Evolutionary conservation across 31 red algal genomes (phyloP).

Genomic region (Asparagopsis taxiformis): DNA sequence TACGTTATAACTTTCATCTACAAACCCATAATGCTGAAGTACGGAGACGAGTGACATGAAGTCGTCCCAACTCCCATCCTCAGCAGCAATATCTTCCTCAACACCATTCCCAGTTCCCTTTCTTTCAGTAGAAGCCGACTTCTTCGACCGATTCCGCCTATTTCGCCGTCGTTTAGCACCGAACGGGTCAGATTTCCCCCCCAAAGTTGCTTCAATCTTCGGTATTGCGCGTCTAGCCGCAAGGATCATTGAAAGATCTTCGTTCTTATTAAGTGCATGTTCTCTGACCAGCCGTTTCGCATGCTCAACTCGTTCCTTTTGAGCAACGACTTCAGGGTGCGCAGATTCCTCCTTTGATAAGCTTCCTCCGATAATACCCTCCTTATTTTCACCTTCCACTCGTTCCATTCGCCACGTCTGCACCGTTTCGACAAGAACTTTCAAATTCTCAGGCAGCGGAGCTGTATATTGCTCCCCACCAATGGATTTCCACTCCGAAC

Average conservation of each 20-base stretch:
- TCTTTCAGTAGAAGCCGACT: not conserved
- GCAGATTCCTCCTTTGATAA: not conserved
- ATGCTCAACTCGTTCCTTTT: conserved; percentile 27
- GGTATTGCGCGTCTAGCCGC: conserved; percentile 33
- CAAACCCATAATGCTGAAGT: conserved; percentile 71
- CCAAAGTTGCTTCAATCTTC: conserved; percentile 37
- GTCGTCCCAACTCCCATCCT: conserved; percentile 56
- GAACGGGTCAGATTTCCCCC: conserved; percentile 30
- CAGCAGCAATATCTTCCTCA: not conserved
- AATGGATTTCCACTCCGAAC: conserved; percentile 35
- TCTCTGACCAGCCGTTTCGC: conserved; percentile 24
- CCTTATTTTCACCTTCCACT: not conserved
- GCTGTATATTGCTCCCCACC: conserved; percentile 37
- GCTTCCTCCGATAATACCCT: not conserved
- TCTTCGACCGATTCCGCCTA: not conserved
- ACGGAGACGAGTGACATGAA: conserved; percentile 64
- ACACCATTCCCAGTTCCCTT: conserved; percentile 6
- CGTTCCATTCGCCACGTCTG: conserved; percentile 26
- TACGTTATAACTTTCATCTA: conserved; percentile 56
- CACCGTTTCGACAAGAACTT: conserved; percentile 21
- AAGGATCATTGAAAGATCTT: conserved; percentile 15
- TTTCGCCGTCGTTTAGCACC: conserved; percentile 20
- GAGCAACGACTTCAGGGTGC: conserved; percentile 45
- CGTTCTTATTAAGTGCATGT: conserved; percentile 31
- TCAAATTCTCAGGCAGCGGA: conserved; percentile 32